A percentile compares a stretch with the other conserved stretches of the same genome.
Evolutionary conservation across 495 filamentous ascomycete species (phyloP).

Genomic region (Daldinia childiae): DNA sequence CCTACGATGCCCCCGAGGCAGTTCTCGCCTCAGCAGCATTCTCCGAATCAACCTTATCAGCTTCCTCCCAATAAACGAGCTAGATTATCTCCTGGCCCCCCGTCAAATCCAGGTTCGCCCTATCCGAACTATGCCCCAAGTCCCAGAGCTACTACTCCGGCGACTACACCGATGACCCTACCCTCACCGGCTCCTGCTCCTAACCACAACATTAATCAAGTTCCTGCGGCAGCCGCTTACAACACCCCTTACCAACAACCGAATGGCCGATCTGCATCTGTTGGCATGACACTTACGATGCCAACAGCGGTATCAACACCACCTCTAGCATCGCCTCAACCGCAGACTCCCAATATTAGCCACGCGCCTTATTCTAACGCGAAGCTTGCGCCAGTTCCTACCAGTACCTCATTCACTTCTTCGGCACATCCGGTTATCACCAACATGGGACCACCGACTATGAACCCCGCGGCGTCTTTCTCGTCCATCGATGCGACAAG

Average conservation of each 20-base stretch:
- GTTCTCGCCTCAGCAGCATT: constrained; percentile 52
- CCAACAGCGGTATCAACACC: constrained; percentile 22
- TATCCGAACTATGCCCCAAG: constrained; percentile 41
- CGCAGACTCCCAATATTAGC: constrained; percentile 23
- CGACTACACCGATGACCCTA: constrained; percentile 27
- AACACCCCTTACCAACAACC: constrained; percentile 45
- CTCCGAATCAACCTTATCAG: constrained; percentile 48
- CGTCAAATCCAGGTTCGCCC: constrained; percentile 43
- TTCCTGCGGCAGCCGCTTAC: constrained; percentile 36
- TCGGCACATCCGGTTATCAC: constrained; percentile 45
- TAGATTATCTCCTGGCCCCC: constrained; percentile 68
- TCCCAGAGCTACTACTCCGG: constrained; percentile 44
- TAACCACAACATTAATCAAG: constrained; percentile 38
- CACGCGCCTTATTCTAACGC: constrained; percentile 52
- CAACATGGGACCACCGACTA: constrained; percentile 78
- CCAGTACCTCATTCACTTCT: constrained; percentile 27
- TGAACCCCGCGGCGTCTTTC: constrained; percentile 32
- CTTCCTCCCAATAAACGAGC: constrained; percentile 72
- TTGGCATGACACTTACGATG: constrained; percentile 30
- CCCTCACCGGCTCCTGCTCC: constrained; percentile 44
- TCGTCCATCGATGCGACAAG: constrained; percentile 30
- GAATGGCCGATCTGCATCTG: constrained; percentile 26
- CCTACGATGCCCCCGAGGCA: constrained; percentile 39
- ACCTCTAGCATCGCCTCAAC: constrained; percentile 25
- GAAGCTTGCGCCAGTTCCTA: constrained; percentile 46